Evolutionary conservation across 2,329 filamentous ascomycete genomes (phyloP), one percentile per base, ranked within the genome.

Genomic region (Apiospora saccharicola): DNA sequence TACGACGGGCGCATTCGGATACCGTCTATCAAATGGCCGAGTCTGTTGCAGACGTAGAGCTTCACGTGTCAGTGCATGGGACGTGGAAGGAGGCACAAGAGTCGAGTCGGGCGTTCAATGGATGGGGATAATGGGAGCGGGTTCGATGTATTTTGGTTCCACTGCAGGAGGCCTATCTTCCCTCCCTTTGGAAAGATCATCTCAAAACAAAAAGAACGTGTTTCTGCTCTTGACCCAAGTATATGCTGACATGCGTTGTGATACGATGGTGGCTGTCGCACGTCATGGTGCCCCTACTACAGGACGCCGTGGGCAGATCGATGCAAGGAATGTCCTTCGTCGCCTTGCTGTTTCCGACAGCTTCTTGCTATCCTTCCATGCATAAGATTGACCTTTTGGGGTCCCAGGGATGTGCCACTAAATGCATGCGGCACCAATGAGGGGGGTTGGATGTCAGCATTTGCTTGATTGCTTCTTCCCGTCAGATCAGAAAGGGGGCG

Each of bases 371-470:
- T 14, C 22, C 19, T 61, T 64, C 57, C 16, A 24, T 64, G 34
- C 57, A 64, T 64, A 14, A 16, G n/a, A 53, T 57, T 57, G 51
- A 24, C 26, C 24, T 14, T 57, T 57, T 53, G 14, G 26, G 51
- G 51, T 26, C 26, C 4, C 53, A 61, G 53, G 26, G 53, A 61
- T 61, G 14, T 34, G 53, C 14, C 16, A 53, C 24, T 12, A 61
- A 26, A 26, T 61, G 53, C 53, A 61, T 61, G n/a, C 16, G 53
- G 53, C 14, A 16, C 53, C 53, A 61, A 34, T 61, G 26, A 57
- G 14, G 53, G 53, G 51, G 4, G 30, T 57, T 34, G 49, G 49
- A 47, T 47, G 46, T 49, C 46, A 22, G 1, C n/a, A 22, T n/a
- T 37, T 61, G 19, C 26, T 61, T 61, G 14, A 10, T 37, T 37